A percentile compares a stretch with the other conserved stretches of the same genome.
phyloP scores from a whole-genome alignment of 1,284 basidiomycete genomes.

The Anthracocystis panici-leucophaei region DNA sequence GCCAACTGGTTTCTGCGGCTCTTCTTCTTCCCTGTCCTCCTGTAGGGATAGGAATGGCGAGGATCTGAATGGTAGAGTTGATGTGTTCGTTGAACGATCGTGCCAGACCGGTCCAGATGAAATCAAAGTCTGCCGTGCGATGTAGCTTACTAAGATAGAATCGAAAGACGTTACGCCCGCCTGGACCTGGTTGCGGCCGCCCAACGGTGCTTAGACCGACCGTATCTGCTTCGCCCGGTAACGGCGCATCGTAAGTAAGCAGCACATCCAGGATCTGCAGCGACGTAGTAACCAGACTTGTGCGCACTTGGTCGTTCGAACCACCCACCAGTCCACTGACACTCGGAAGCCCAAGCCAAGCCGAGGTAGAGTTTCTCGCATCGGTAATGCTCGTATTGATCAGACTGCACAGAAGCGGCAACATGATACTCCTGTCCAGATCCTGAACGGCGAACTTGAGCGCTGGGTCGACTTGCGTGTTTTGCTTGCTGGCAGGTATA shows the following conservation, averaged over 20 bases:
- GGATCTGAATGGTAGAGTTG: slow-evolving; percentile 39
- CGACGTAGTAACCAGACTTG: slow-evolving; percentile 44
- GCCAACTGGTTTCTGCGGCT: slow-evolving; percentile 37
- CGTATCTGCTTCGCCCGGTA: slow-evolving; percentile 31
- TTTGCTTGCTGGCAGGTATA: slow-evolving; percentile 44
- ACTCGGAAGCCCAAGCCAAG: slow-evolving; percentile 42
- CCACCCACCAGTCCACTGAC: slow-evolving; percentile 35
- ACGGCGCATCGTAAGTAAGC: slow-evolving; percentile 54
- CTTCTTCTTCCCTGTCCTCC: slow-evolving; percentile 24
- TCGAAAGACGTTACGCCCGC: slow-evolving; percentile 55
- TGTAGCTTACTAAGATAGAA: slow-evolving; percentile 67
- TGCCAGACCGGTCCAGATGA: slow-evolving; percentile 46
- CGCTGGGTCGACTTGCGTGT: slow-evolving; percentile 31
- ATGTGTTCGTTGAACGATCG: slow-evolving; percentile 47
- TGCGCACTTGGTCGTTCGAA: slow-evolving; percentile 46
- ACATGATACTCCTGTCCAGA: slow-evolving; percentile 54
- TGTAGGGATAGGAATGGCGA: slow-evolving; percentile 39
- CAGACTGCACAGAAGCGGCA: slow-evolving; percentile 65
- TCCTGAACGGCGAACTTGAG: slow-evolving; percentile 47
- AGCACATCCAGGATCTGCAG: slow-evolving; percentile 61
- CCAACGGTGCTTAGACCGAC: slow-evolving; percentile 41
- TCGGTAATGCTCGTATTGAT: slow-evolving; percentile 62
- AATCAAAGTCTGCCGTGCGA: slow-evolving; percentile 61
- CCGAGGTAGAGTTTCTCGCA: slow-evolving; percentile 36
- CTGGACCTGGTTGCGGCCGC: slow-evolving; percentile 27